A percentile compares a stretch with the other conserved stretches of the same genome.
Conservation (phyloP, 495 filamentous ascomycete genomes). For the Parathielavia hyrcaniae region DNA sequence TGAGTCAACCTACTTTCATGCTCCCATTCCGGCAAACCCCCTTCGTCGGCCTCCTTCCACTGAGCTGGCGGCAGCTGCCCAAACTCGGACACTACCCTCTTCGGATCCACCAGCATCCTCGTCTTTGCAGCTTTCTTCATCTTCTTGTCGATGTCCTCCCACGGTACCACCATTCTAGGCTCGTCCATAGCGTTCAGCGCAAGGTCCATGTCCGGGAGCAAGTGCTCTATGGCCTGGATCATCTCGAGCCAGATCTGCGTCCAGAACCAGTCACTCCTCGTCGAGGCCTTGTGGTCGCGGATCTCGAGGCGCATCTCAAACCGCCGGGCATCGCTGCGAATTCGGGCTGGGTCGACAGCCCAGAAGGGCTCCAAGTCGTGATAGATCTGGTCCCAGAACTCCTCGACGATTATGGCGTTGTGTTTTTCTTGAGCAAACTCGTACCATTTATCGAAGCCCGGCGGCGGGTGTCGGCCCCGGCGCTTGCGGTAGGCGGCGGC, state of each 20-base stretch:
- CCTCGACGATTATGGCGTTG: conserved; percentile 58
- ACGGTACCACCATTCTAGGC: conserved; percentile 58
- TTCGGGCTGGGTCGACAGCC: conserved; percentile 50
- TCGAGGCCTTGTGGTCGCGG: conserved; percentile 50
- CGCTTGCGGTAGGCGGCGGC: conserved; percentile 56
- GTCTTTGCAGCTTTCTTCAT: conserved; percentile 50
- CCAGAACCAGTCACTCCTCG: conserved; percentile 55
- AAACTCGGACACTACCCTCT: conserved; percentile 32
- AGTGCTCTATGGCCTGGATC: conserved; percentile 50
- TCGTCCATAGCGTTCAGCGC: conserved; percentile 65
- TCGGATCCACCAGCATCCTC: conserved; percentile 35
- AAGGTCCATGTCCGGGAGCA: conserved; percentile 67
- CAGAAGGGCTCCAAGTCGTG: conserved; percentile 68
- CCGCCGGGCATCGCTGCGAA: conserved; percentile 49
- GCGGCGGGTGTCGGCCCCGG: conserved; percentile 65
- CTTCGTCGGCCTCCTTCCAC: conserved; percentile 28
- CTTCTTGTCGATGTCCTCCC: conserved; percentile 56
- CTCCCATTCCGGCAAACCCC: conserved; percentile 37
- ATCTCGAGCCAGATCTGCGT: conserved; percentile 55
- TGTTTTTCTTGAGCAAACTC: conserved; percentile 55
- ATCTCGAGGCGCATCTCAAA: conserved; percentile 57
- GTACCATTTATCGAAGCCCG: conserved; percentile 66
- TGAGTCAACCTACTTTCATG: conserved; percentile 33
- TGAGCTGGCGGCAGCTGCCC: conserved; percentile 28
- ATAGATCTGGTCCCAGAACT: conserved; percentile 65